Evolutionary conservation across 1,284 basidiomycete species (phyloP).

Genomic region (Sporisorium graminicola): DNA sequence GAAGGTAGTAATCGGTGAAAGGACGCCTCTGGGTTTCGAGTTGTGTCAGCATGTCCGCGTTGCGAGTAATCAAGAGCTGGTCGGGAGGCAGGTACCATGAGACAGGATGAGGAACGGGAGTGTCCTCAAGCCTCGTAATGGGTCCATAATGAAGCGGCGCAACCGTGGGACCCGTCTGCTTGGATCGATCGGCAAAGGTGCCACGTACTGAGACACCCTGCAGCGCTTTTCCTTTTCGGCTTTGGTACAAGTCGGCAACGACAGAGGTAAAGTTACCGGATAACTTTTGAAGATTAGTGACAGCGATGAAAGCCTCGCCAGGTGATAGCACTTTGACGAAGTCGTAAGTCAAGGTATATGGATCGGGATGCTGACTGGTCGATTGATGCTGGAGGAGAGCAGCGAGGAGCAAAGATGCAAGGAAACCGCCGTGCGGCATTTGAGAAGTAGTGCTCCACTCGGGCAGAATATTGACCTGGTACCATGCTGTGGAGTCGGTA

Average conservation of each 20-base stretch:
- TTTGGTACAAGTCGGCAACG: constrained; percentile 3
- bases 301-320: constrained; percentile 6
- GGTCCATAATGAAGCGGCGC: constrained; percentile 11
- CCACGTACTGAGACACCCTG: not conserved
- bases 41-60: constrained; percentile 7
- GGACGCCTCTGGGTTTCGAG: constrained; percentile 14
- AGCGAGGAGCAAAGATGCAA: constrained; percentile 10
- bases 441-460: constrained; percentile 7
- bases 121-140: not conserved
- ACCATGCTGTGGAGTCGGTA: constrained; percentile 8
- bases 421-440: constrained; percentile 11
- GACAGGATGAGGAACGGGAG: constrained; percentile 11
- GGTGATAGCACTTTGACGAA: constrained; percentile 8
- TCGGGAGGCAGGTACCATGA: constrained; percentile 15
- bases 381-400: constrained; percentile 5
- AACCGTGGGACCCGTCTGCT: constrained; percentile 6
- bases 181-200: constrained; percentile 4
- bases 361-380: constrained; percentile 1
- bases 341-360: constrained; percentile 9
- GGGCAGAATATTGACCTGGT: not conserved
- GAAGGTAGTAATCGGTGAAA: constrained; percentile 14
- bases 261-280: constrained; percentile 10
- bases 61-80: constrained; percentile 11
- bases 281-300: constrained; percentile 2
- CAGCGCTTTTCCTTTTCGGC: constrained; percentile 1